Evolutionary conservation across 2,329 filamentous ascomycete genomes (phyloP), one percentile per base, ranked within the genome.

Genomic region (Stagonosporopsis rhizophila): DNA sequence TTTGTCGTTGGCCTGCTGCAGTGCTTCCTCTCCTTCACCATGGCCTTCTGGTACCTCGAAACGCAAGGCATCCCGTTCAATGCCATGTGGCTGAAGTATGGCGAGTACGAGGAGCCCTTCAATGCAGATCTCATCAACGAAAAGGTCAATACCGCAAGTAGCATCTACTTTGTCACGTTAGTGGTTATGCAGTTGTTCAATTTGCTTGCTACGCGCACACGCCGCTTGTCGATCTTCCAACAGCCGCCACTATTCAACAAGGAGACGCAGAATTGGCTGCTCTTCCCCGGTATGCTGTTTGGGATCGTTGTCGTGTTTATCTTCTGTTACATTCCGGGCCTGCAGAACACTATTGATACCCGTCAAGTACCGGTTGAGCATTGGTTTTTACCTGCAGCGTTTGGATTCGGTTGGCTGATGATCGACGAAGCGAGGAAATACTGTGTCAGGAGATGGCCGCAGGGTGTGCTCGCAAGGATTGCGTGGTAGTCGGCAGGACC

Each of bases 151-250:
- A 81, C 84, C 58, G 89, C 88, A 0, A 88, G 85, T 34, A 89
- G 87, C 15, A 87, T 94, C 57, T 93, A 93, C 75, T 93, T 93
- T 66, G 84, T 92, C 63, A 93, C 88, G 56, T 78, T 94, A 20
- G 90, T 94, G 2, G 87, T 93, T 44, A 91, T 93, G 89, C 88
- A 91, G 80, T 88, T 87, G 81, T 92, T 92, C 80, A 91, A 89
- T 69, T 79, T 92, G 4, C 83, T 92, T 68, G 86, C 87, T 1
- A 81, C 90, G 5, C 82, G 89, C 15, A 93, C 81, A 62, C 63
- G 79, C 69, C 69, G 83, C 70, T 56, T 86, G 66, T 78, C 84
- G 52, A 84, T 93, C 61, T 87, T 93, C 72, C 87, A 91, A 69
- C 89, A 92, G 64, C 86, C 87, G 3, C 89, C 89, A 0, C 53